phyloP scores from a whole-genome alignment of 2,329 filamentous ascomycete genomes.

The Aspergillus ruber region DNA sequence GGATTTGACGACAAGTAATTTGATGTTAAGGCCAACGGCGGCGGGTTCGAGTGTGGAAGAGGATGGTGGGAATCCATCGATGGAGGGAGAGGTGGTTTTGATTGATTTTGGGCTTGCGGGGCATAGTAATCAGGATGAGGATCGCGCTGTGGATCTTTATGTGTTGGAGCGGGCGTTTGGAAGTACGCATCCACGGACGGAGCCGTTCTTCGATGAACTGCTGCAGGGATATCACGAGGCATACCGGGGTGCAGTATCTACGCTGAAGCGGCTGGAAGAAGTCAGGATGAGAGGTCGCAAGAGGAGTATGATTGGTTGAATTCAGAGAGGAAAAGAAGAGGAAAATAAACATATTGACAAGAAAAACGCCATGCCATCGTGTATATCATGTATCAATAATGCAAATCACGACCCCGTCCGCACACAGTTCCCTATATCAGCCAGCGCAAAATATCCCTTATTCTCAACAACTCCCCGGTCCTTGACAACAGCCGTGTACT shows the following conservation, averaged over 20 bases:
- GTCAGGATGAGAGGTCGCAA: conserved; percentile 91
- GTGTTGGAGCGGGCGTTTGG: conserved; percentile 91
- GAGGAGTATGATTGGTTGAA: conserved; percentile 88
- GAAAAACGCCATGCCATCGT: conserved; percentile 19
- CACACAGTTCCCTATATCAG: conserved; percentile 55
- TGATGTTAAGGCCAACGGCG: conserved; percentile 65
- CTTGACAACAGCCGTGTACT: conserved; percentile 92
- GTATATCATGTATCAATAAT: background rate
- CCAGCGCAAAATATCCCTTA: conserved; percentile 92
- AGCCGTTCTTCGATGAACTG: conserved; percentile 67
- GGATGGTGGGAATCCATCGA: conserved; percentile 17
- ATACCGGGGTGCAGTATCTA: conserved; percentile 67
- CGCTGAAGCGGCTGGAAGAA: conserved; percentile 78
- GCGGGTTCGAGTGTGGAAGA: conserved; percentile 12
- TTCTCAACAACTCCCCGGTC: conserved; percentile 95
- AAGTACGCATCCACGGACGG: conserved; percentile 84
- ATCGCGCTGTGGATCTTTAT: conserved; percentile 91
- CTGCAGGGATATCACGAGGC: conserved; percentile 66
- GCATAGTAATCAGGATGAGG: conserved; percentile 77
- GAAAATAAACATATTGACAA: conserved; percentile 1
- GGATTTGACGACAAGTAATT: conserved; percentile 93
- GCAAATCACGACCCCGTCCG: conserved; percentile 19
- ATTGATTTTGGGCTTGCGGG: conserved; percentile 92
- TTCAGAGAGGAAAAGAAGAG: background rate
- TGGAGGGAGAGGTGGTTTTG: conserved; percentile 71